phyloP scores from a whole-genome alignment of 805 yeast species.

The Ogataea methylovora region DNA sequence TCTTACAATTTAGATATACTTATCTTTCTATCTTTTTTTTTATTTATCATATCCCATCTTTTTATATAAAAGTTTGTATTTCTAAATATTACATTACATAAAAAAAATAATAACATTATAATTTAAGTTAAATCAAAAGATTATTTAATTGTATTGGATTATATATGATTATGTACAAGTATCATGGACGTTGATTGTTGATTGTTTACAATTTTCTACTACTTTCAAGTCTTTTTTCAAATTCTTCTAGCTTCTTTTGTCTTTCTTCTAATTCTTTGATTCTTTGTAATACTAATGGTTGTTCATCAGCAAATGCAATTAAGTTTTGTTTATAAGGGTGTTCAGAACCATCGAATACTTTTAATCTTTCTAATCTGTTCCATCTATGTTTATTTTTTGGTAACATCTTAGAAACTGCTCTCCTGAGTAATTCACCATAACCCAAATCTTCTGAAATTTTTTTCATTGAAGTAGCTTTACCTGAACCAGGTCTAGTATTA shows the following conservation, averaged over 20 bases:
- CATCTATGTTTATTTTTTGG: conserved; percentile 86
- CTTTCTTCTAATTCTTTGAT: conserved; percentile 28
- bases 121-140: too few relatives aligned
- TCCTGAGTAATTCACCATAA: conserved; percentile 71
- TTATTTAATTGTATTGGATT: too few relatives aligned
- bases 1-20: background rate
- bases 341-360: conserved; percentile 80
- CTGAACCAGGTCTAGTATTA: conserved; percentile 82
- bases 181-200: too few relatives aligned
- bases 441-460: conserved; percentile 73
- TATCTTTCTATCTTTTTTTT: background rate
- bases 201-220: too few relatives aligned
- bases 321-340: conserved; percentile 82
- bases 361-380: conserved; percentile 73
- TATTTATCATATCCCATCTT: too few relatives aligned
- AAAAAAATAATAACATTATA: too few relatives aligned
- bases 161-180: too few relatives aligned
- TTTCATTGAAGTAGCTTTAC: conserved; percentile 77
- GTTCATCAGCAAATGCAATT: conserved; percentile 79
- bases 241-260: conserved; percentile 16
- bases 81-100: too few relatives aligned
- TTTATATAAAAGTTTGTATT: too few relatives aligned
- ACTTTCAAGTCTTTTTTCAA: conserved; percentile 17
- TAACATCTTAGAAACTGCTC: conserved; percentile 94
- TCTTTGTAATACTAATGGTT: conserved; percentile 40